phyloP scores from a whole-genome alignment of 2,329 filamentous ascomycete species.

The Teratosphaeria viscida region DNA sequence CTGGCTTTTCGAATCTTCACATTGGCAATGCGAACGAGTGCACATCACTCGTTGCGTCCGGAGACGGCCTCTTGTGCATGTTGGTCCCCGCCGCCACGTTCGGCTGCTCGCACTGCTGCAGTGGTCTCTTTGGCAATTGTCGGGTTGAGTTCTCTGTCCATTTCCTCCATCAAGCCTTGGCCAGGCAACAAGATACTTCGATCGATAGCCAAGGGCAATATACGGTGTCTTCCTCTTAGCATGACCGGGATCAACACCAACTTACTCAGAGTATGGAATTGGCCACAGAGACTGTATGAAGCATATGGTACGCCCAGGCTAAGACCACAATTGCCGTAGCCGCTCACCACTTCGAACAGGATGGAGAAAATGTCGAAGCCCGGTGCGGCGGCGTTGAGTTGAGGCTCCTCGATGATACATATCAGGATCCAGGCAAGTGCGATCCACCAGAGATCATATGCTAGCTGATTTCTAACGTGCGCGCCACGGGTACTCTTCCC shows the following conservation, averaged over 20 bases:
- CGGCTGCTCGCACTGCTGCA: not conserved
- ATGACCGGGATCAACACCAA: conserved; percentile 53
- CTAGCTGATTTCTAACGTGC: conserved; percentile 29
- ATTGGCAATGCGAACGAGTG: not conserved
- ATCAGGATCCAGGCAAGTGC: conserved; percentile 31
- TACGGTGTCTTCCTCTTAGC: conserved; percentile 50
- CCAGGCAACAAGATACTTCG: conserved; percentile 52
- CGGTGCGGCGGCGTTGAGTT: conserved; percentile 2
- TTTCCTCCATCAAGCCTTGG: conserved; percentile 1
- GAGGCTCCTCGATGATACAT: conserved; percentile 25
- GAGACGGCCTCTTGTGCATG: not conserved
- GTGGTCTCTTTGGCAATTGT: not conserved
- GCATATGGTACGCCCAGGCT: conserved; percentile 20
- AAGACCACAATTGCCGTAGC: conserved; percentile 19
- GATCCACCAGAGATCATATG: conserved; percentile 33
- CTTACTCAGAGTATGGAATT: conserved; percentile 61
- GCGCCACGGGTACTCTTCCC: conserved; percentile 1
- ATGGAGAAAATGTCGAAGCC: conserved; percentile 29
- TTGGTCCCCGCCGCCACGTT: not conserved
- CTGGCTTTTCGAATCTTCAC: not conserved
- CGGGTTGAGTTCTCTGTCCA: not conserved
- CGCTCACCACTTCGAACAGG: conserved; percentile 30
- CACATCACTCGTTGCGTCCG: not conserved
- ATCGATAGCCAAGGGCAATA: conserved; percentile 52
- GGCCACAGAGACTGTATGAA: conserved; percentile 46